Evolutionary conservation across 2,329 filamentous ascomycete species (phyloP).

Genomic region (Penicillium sp.): DNA sequence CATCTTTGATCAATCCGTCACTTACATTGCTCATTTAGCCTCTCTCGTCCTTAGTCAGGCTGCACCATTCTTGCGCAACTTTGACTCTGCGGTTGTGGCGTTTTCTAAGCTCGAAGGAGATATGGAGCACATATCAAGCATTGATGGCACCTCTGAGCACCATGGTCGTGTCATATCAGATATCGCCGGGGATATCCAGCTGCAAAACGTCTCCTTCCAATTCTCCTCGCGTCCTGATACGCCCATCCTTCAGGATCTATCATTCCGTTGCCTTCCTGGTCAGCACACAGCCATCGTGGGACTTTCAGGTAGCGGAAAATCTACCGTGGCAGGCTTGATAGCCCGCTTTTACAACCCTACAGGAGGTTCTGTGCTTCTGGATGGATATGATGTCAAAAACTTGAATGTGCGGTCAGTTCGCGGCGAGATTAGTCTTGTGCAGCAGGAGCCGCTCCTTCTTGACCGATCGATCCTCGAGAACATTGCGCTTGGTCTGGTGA

Average conservation of each 20-base stretch:
- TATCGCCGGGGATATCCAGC: slow-evolving; percentile 28
- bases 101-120: slow-evolving; percentile 61
- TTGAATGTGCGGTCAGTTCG: slow-evolving; percentile 50
- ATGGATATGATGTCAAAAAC: slow-evolving; percentile 59
- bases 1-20: neutral
- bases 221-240: slow-evolving; percentile 28
- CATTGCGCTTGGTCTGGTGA: slow-evolving; percentile 13
- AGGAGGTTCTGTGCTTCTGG: slow-evolving; percentile 63
- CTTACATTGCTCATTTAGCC: slow-evolving; percentile 16
- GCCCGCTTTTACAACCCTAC: slow-evolving; percentile 66
- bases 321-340: slow-evolving; percentile 62
- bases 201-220: slow-evolving; percentile 34
- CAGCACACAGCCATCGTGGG: slow-evolving; percentile 55
- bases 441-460: slow-evolving; percentile 14
- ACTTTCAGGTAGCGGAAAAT: slow-evolving; percentile 59
- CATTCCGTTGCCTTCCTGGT: slow-evolving; percentile 38
- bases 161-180: slow-evolving; percentile 17
- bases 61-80: slow-evolving; percentile 45
- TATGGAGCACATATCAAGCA: slow-evolving; percentile 53
- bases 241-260: slow-evolving; percentile 10
- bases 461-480: slow-evolving; percentile 17
- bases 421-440: slow-evolving; percentile 14
- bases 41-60: slow-evolving; percentile 38
- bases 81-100: slow-evolving; percentile 50
- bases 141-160: slow-evolving; percentile 39